Evolutionary conservation across 129 eudicot genomes (phyloP).

Genomic region (Kitagawia praeruptora): DNA sequence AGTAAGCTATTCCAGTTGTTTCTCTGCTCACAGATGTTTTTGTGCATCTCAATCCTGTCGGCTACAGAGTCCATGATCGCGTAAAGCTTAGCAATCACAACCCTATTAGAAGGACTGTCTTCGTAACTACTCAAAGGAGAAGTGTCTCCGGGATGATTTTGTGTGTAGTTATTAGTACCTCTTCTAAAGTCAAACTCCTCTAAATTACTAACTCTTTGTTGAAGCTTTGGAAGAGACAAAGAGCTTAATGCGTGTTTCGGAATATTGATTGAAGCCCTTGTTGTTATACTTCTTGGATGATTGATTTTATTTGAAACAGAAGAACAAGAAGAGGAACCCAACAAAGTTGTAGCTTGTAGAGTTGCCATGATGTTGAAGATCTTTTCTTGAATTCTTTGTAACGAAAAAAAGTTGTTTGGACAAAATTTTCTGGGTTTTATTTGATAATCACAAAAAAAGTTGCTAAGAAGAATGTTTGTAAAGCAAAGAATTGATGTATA

Average conservation of each 20-base stretch:
- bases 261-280: not conserved
- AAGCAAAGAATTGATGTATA: not conserved
- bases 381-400: not conserved
- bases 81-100: slow-evolving; percentile 2
- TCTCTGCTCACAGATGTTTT: not conserved
- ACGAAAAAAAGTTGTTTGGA: too few relatives aligned
- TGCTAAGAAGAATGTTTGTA: too few relatives aligned
- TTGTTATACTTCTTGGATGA: not conserved
- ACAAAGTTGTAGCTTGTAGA: not conserved
- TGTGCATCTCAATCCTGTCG: not conserved
- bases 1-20: slow-evolving; percentile 4
- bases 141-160: not conserved
- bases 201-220: not conserved
- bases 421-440: too few relatives aligned
- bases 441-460: too few relatives aligned
- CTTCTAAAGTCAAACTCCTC: not conserved
- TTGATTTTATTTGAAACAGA: not conserved
- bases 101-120: not conserved
- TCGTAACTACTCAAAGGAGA: not conserved
- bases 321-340: not conserved
- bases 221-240: not conserved
- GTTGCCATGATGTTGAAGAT: not conserved
- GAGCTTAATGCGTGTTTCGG: not conserved
- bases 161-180: not conserved
- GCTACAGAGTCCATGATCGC: slow-evolving; percentile 2